These are phyloP conservation scores for Talaromyces adpressus DNA, from an alignment of 495 filamentous ascomycete genomes.

Conservation along the genomic window DNA sequence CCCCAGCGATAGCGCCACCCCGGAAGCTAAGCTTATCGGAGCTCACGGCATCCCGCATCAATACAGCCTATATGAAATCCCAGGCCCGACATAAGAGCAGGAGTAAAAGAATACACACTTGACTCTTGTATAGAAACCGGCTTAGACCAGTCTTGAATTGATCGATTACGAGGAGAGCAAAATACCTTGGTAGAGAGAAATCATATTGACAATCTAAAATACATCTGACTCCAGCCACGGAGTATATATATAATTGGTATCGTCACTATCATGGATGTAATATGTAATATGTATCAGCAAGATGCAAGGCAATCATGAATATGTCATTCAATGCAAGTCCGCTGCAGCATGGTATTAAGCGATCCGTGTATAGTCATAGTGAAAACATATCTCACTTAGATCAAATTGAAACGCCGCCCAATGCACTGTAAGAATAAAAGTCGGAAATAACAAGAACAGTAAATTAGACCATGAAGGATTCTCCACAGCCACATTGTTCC, in stretches of 20 bases:
- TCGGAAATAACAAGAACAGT: constrained; percentile 9
- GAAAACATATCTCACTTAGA: neutral
- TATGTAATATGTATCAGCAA: neutral
- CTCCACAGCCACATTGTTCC: constrained; percentile 94
- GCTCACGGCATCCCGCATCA: neutral
- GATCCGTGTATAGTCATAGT: neutral
- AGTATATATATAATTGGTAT: neutral
- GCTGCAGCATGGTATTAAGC: neutral
- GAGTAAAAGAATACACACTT: no score
- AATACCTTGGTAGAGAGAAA: neutral
- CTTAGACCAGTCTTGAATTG: no score
- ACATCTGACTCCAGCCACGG: neutral
- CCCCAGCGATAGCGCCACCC: neutral
- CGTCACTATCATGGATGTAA: neutral
- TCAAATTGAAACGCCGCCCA: constrained; percentile 32
- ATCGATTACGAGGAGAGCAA: neutral
- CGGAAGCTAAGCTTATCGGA: neutral
- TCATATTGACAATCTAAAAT: neutral
- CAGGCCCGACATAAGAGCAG: no score
- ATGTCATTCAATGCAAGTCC: neutral
- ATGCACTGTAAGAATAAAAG: constrained; percentile 26
- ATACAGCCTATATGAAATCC: neutral
- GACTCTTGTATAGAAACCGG: no score
- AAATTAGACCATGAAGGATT: constrained; percentile 82
- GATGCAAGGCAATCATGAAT: neutral